A percentile compares a stretch with the other conserved stretches of the same genome.
Conservation (phyloP, 2,329 filamentous ascomycete genomes). For the Microsporum canis region DNA sequence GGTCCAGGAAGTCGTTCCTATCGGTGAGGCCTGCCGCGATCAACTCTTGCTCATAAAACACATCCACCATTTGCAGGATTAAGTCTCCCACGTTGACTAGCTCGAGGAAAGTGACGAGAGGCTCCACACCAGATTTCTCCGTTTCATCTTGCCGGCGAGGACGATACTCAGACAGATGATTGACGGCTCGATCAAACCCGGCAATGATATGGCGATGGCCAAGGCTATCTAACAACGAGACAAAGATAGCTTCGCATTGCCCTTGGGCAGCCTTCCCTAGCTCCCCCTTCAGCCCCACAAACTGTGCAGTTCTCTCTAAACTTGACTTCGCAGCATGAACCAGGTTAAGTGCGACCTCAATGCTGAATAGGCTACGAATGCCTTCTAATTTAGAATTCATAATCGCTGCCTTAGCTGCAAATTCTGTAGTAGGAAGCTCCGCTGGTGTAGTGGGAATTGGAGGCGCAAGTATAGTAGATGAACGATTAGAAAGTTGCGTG, state of each 20-base stretch:
- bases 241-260: conserved; percentile 83
- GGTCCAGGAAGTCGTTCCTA: conserved; percentile 86
- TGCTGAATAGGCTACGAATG: conserved; percentile 89
- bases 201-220: conserved; percentile 77
- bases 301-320: conserved; percentile 71
- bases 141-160: conserved; percentile 61
- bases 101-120: conserved; percentile 89
- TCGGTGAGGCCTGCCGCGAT: conserved; percentile 72
- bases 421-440: conserved; percentile 74
- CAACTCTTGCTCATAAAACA: conserved; percentile 95
- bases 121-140: conserved; percentile 65
- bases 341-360: conserved; percentile 82
- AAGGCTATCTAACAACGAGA: conserved; percentile 69
- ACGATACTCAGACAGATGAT: conserved; percentile 82
- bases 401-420: conserved; percentile 92
- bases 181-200: conserved; percentile 89
- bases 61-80: conserved; percentile 97
- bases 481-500: conserved; percentile 21
- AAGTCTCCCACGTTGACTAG: conserved; percentile 95
- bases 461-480: conserved; percentile 28
- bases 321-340: conserved; percentile 82
- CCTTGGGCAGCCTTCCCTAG: conserved; percentile 72
- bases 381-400: conserved; percentile 92
- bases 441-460: conserved; percentile 17
- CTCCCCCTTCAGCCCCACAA: conserved; percentile 68